Evolutionary conservation across 352 stramenopile genomes (phyloP).

Genomic region (Phytopythium delawarense): DNA sequence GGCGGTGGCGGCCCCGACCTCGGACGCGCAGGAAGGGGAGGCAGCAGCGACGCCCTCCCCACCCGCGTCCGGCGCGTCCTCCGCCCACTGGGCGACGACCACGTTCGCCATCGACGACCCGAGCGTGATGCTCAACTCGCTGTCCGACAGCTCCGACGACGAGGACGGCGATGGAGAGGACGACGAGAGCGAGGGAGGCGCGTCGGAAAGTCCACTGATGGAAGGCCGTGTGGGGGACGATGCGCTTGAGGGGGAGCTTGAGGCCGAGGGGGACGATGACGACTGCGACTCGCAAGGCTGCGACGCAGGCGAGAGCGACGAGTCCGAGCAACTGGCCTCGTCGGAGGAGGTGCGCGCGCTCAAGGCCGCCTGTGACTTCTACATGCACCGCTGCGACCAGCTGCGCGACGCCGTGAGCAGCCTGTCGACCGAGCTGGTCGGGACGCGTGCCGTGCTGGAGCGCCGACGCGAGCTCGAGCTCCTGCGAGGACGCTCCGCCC

Average conservation of each 20-base stretch:
- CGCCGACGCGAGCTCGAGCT: slow-evolving; percentile 3
- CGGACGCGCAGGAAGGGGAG: background rate
- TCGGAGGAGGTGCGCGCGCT: slow-evolving; percentile 10
- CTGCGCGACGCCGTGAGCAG: slow-evolving; percentile 13
- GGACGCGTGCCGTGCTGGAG: slow-evolving; percentile 15
- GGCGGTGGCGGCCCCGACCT: background rate
- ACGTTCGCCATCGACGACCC: background rate
- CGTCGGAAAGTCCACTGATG: background rate
- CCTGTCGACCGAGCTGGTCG: slow-evolving; percentile 21
- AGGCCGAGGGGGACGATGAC: background rate
- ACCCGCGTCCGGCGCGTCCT: background rate
- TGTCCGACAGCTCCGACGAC: slow-evolving; percentile 10
- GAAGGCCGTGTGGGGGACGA: background rate
- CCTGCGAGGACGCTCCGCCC: background rate
- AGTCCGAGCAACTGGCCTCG: background rate
- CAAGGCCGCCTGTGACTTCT: slow-evolving; percentile 20
- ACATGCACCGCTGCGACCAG: slow-evolving; percentile 19
- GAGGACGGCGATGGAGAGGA: background rate
- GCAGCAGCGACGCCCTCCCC: background rate
- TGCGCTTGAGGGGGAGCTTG: background rate
- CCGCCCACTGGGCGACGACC: background rate
- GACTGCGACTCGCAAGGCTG: background rate
- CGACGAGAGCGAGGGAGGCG: background rate
- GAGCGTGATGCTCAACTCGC: slow-evolving; percentile 1
- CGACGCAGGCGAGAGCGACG: background rate